Base-by-base conservation (phyloP, 106 monocot genomes). In the Allium sativum region DNA sequence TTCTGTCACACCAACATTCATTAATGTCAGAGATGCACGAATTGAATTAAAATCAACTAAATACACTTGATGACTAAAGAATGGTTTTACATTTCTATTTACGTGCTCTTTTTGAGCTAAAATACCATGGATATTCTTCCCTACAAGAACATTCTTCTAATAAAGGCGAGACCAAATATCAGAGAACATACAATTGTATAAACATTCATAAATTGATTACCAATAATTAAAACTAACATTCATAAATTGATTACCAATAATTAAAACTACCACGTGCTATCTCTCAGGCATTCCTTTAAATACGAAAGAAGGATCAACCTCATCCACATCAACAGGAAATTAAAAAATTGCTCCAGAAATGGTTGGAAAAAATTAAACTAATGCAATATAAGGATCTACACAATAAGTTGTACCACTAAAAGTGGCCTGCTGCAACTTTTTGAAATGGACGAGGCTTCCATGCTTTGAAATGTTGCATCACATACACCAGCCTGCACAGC, bases 131-230 rank as follows among this genome's bases (percentile, higher is more conserved):
- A 73, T 52, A 66, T 91, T 91, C 87, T 91, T 96, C 77, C 91
- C 91, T 48, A 84, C 87, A 67, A 96, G 90, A 77, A 91, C 96
- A 71, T 91, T 90, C 17, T 75, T 84, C 96, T 96, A 77, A 70
- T 55, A 70, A 48, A 45, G 43, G 14, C n/a, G 31, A 40, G 40
- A 15, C 19, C 46, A 56, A 54, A 63, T 40, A 10, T 56, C 48
- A 52, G 15, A 66, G 12, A 53, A 18, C 4, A 6, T 15, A 1
- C 52, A 66, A 66, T 65, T 12, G 20, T 18, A 19, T 53, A 44
- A 53, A 40, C 42, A 68, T 48, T 12, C 43, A 40, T 53, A n/a
- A n/a, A n/a, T n/a, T n/a, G n/a, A n/a, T n/a, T n/a, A n/a, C n/a
- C n/a, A n/a, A n/a, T n/a, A 61, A 20, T 60, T n/a, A n/a, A n/a